Conservation (phyloP, 192 early-diverging fungal genomes). For the Backusella australiensis region DNA sequence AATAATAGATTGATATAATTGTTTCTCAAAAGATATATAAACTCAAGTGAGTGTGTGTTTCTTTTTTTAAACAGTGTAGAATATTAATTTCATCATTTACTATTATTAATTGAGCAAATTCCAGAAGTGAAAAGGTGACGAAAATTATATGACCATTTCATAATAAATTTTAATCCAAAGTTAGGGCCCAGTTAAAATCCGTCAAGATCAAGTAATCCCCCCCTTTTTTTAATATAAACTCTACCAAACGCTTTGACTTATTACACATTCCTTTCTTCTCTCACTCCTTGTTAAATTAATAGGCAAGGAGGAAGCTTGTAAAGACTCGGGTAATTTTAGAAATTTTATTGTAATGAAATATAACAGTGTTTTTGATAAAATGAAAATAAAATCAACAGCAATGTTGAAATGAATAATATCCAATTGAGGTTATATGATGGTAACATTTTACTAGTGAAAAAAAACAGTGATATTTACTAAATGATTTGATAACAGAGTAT, state of each 20-base stretch:
- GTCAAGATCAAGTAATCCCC: not conserved
- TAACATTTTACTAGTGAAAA: not conserved
- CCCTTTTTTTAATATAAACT: not conserved
- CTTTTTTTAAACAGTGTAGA: not conserved
- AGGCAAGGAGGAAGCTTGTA: not conserved
- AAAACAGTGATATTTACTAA: not conserved
- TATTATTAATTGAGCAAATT: constrained; percentile 2
- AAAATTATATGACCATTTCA: not conserved
- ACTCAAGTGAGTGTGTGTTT: not conserved
- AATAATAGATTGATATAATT: constrained; percentile 6
- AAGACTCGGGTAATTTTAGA: not conserved
- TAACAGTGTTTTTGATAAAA: not conserved
- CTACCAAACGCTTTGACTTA: not conserved
- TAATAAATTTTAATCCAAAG: not conserved
- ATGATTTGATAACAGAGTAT: not conserved
- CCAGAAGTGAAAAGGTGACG: not conserved
- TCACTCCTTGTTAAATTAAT: constrained; percentile 4
- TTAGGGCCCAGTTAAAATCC: not conserved
- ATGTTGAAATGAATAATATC: not conserved
- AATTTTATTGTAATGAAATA: not conserved
- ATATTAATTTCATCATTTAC: not conserved
- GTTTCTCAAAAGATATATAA: not conserved
- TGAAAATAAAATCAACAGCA: not conserved
- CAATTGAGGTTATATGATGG: not conserved
- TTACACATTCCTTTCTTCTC: not conserved